phyloP scores from a whole-genome alignment of 805 yeast genomes.

The Candida chauliodis region DNA sequence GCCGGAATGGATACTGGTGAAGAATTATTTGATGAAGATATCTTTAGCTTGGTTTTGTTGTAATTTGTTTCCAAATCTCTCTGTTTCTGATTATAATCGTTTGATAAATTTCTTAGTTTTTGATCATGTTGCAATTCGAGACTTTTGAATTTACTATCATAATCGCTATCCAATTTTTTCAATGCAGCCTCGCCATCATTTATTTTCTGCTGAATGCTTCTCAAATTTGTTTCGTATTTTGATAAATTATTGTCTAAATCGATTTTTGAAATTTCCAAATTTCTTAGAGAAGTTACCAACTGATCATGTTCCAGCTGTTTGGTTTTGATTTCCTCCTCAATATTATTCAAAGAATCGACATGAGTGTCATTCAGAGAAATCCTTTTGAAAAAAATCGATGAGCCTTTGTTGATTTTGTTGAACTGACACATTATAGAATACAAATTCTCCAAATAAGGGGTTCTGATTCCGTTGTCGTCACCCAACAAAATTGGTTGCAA shows the following conservation, averaged over 20 bases:
- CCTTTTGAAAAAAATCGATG: conserved; percentile 31
- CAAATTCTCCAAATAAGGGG: conserved; percentile 86
- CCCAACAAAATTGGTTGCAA: conserved; percentile 85
- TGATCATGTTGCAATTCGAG: conserved; percentile 8
- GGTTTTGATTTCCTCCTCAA: conserved; percentile 6
- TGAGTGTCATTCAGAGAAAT: not conserved
- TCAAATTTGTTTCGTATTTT: conserved; percentile 16
- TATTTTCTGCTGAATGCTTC: conserved; percentile 8
- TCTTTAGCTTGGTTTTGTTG: conserved; percentile 4
- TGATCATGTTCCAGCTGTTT: conserved; percentile 16
- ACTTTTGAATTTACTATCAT: conserved; percentile 2
- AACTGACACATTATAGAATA: conserved; percentile 75
- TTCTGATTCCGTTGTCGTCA: conserved; percentile 81
- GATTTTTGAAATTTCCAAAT: conserved; percentile 16
- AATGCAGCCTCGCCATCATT: conserved; percentile 6
- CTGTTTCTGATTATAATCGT: conserved; percentile 4
- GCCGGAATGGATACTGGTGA: conserved; percentile 8
- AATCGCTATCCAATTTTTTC: conserved; percentile 4
- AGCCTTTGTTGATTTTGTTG: conserved; percentile 40
- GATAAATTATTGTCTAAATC: conserved; percentile 19
- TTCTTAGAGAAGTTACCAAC: conserved; percentile 10
- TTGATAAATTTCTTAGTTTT: not conserved
- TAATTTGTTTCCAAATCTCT: conserved; percentile 7
- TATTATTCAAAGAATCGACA: not conserved
- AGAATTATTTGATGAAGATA: not conserved